A percentile compares a stretch with the other conserved stretches of the same genome.
These are phyloP conservation scores for Pelargonium citronellum DNA, from an alignment of 441 rosid genomes.

Conservation along the genomic window DNA sequence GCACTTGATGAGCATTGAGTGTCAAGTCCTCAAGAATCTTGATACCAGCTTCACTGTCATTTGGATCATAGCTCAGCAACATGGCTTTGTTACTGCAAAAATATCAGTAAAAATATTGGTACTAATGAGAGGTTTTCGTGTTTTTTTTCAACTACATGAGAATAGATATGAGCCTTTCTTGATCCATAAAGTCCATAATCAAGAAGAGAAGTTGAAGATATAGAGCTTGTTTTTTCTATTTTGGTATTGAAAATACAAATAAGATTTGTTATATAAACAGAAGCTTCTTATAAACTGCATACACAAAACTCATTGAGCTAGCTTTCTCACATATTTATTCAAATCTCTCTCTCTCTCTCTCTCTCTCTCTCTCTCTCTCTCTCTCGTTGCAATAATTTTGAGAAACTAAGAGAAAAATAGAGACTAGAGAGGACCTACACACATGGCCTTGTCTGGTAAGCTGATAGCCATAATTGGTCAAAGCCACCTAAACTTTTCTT, in stretches of 20 bases:
- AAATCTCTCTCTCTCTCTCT: not conserved
- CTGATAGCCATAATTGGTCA: conserved; percentile 48
- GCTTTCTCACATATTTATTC: not conserved
- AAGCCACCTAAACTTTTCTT: conserved; percentile 28
- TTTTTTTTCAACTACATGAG: no score
- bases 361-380: no score
- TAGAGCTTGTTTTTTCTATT: no score
- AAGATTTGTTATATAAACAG: no score
- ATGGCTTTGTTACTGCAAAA: conserved; percentile 3
- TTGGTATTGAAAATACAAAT: no score
- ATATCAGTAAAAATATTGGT: no score
- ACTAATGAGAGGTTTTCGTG: no score
- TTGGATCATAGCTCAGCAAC: conserved; percentile 63
- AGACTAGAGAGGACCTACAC: conserved; percentile 63
- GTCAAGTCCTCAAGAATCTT: conserved; percentile 65
- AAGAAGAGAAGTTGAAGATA: no score
- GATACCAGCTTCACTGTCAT: conserved; percentile 59
- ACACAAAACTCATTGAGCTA: conserved; percentile 15
- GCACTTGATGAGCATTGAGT: conserved; percentile 47
- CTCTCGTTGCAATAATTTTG: not conserved
- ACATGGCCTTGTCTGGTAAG: conserved; percentile 76
- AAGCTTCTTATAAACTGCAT: no score
- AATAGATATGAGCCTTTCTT: no score
- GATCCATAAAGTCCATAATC: no score
- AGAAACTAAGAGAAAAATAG: conserved; percentile 16